Base-by-base conservation (phyloP, 2,329 filamentous ascomycete species). In the Ascomycota sp. region DNA sequence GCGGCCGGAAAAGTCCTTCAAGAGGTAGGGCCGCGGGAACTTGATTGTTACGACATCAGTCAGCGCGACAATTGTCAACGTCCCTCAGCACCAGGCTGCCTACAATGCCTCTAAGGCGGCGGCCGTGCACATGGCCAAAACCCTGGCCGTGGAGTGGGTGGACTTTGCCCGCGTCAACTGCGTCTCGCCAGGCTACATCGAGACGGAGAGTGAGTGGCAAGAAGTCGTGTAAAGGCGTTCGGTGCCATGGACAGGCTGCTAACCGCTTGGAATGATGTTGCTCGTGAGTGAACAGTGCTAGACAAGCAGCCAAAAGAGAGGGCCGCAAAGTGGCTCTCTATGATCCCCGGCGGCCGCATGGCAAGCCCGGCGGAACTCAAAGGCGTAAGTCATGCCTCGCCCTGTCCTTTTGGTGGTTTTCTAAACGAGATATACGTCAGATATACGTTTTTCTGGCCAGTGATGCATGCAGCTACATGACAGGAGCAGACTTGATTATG, bases 91-190 rank as follows among this genome's bases (percentile, higher is more conserved):
- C 57, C 78, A 85, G 57, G 71, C 63, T 28, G 79, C 74, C 54
- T 86, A 86, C 67, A 85, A 85, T 46, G 76, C 77, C 20, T 80
- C 75, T 53, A 85, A 85, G 65, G 76, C 79, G 11, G 78, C 72
- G 42, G 75, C 83, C 23, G 67, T 81, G 39, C 74, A 80, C 55
- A 65, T 85, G 31, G 75, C 70, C 53, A 81, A 79, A 60, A 82
- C 76, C 4, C 68, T 89, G 17, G 79, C 77, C 26, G 77, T 78
- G 32, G 80, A 89, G 56, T 86, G 80, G 79, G 76, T 79, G 44
- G 76, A 79, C 55, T 65, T 81, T 53, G 63, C 65, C 42, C 74
- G 79, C 23, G 78, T 85, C 44, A 89, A 89, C 65, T 75, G 70
- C 52, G 82, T 86, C 54, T 80, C 73, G 6, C 79, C 80, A 13